Evolutionary conservation across 2,329 filamentous ascomycete species (phyloP).

Genomic region (Alternaria arborescens): DNA sequence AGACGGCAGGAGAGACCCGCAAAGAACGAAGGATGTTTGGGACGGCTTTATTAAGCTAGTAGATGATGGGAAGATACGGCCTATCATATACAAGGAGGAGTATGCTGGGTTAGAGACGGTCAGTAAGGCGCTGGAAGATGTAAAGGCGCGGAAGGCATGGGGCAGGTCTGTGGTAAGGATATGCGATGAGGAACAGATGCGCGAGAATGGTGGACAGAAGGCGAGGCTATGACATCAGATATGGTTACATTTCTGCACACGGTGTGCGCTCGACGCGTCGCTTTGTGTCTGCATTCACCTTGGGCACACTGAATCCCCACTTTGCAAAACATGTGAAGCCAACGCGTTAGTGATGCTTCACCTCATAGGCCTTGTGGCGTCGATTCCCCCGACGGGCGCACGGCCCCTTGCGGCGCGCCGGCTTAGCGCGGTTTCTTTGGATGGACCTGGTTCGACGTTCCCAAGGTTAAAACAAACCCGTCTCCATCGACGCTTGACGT

Average conservation of each 20-base stretch:
- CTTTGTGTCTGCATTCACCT: background rate
- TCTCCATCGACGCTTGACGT: slow-evolving; percentile 22
- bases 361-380: background rate
- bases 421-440: slow-evolving; percentile 33
- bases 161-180: slow-evolving; percentile 66
- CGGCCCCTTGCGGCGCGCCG: slow-evolving; percentile 19
- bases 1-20: slow-evolving; percentile 60
- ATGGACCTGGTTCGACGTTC: slow-evolving; percentile 27
- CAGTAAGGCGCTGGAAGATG: slow-evolving; percentile 60
- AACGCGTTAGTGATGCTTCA: background rate
- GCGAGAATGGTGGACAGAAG: slow-evolving; percentile 4
- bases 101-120: slow-evolving; percentile 63
- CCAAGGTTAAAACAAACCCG: slow-evolving; percentile 30
- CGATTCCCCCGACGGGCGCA: slow-evolving; percentile 13
- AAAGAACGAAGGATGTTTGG: slow-evolving; percentile 61
- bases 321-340: background rate
- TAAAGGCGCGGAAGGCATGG: slow-evolving; percentile 60
- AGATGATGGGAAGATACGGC: slow-evolving; percentile 57
- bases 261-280: background rate
- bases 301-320: too few relatives aligned
- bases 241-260: background rate
- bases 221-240: background rate
- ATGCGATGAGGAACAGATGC: slow-evolving; percentile 30
- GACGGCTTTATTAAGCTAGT: slow-evolving; percentile 60
- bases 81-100: slow-evolving; percentile 59